Conservation (phyloP, 140 eudicot species). For the Erigeron philadelphicus region DNA sequence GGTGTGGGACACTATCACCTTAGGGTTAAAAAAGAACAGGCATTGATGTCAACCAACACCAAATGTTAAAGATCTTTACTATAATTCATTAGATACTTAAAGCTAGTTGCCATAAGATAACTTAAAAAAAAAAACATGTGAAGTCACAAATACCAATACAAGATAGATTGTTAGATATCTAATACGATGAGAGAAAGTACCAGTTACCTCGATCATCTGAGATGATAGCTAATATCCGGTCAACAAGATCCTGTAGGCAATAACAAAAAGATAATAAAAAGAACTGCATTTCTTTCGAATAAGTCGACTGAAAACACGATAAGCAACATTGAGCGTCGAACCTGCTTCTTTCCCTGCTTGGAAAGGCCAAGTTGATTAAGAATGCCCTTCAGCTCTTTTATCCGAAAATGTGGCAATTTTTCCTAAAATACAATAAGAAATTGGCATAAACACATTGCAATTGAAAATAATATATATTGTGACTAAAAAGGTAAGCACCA, state of each 20-base stretch:
- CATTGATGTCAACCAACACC: conserved; percentile 14
- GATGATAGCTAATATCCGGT: conserved; percentile 68
- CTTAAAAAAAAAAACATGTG: conserved; percentile 1
- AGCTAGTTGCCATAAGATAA: neutral
- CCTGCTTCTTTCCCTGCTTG: conserved; percentile 99
- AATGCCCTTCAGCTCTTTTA: conserved; percentile 93
- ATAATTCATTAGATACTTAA: neutral
- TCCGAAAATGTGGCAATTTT: conserved; percentile 74
- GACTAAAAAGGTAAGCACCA: conserved; percentile 10
- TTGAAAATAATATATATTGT: conserved; percentile 13
- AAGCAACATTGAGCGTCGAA: conserved; percentile 25
- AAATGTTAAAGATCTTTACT: conserved; percentile 1
- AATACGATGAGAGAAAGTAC: conserved; percentile 16
- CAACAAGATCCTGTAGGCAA: conserved; percentile 80
- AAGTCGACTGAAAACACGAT: conserved; percentile 12
- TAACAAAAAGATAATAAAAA: conserved; percentile 15
- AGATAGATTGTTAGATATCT: conserved; percentile 1
- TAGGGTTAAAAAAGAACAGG: neutral
- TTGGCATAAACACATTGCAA: conserved; percentile 6
- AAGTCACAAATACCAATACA: conserved; percentile 14
- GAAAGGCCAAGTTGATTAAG: conserved; percentile 88
- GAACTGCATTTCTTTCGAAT: neutral
- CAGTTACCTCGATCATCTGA: conserved; percentile 80
- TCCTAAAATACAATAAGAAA: conserved; percentile 43
- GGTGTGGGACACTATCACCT: neutral